Evolutionary conservation across 1,284 basidiomycete species (phyloP).

Genomic region (Ceratobasidium sp.): DNA sequence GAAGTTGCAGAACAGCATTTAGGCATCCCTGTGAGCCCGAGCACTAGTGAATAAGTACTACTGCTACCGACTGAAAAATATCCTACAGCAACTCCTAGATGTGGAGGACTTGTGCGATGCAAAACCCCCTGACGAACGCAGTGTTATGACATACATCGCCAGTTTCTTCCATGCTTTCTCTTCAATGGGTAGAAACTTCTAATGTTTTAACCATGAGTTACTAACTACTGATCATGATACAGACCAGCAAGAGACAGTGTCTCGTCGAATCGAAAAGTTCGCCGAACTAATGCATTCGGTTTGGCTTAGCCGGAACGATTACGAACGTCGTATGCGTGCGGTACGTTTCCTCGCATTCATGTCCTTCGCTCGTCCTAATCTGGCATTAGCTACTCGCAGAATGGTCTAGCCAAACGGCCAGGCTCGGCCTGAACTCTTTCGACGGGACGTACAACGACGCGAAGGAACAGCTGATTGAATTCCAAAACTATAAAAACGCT

Average conservation of each 20-base stretch:
- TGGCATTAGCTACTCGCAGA: conserved; percentile 50
- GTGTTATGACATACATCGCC: conserved; percentile 95
- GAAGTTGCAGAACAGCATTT: conserved; percentile 86
- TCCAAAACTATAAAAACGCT: conserved; percentile 86
- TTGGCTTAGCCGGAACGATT: conserved; percentile 89
- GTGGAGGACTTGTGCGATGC: conserved; percentile 96
- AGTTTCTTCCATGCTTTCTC: conserved; percentile 99
- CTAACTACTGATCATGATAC: conserved; percentile 13
- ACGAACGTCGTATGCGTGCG: conserved; percentile 85
- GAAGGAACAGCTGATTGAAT: conserved; percentile 76
- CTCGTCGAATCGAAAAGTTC: conserved; percentile 93
- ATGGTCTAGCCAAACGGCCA: conserved; percentile 39
- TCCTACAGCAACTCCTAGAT: conserved; percentile 85
- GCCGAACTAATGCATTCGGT: conserved; percentile 93
- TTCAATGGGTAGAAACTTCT: conserved; percentile 77
- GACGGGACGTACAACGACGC: conserved; percentile 78
- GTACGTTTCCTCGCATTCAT: conserved; percentile 58
- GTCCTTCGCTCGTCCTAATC: background rate
- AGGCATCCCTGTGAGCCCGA: conserved; percentile 80
- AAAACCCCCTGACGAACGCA: conserved; percentile 89
- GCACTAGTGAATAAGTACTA: background rate
- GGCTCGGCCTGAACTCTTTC: conserved; percentile 26
- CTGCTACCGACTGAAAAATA: conserved; percentile 42
- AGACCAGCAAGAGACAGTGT: conserved; percentile 96
- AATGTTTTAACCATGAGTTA: background rate